A percentile compares a stretch with the other conserved stretches of the same genome.
Conservation (phyloP, 2,329 filamentous ascomycete genomes). For the Calonectria multiphialidica region DNA sequence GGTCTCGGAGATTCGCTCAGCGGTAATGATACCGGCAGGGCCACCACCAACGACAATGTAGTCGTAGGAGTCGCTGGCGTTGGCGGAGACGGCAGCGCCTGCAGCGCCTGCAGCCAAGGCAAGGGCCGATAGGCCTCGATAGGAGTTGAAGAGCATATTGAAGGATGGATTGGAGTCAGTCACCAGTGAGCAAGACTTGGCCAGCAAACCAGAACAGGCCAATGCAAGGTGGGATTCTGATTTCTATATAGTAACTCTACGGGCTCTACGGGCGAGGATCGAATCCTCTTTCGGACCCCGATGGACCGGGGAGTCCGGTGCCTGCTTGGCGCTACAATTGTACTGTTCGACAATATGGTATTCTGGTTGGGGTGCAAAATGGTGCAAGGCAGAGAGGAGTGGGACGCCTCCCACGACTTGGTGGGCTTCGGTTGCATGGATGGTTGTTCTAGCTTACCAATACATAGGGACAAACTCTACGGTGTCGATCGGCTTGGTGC, state of each 20-base stretch:
- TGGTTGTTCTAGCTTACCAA: slow-evolving; percentile 10
- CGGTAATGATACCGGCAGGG: slow-evolving; percentile 40
- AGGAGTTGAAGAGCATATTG: slow-evolving; percentile 15
- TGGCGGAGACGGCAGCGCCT: background rate
- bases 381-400: background rate
- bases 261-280: background rate
- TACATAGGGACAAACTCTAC: background rate
- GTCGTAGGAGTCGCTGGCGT: slow-evolving; percentile 29
- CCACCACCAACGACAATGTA: slow-evolving; percentile 43
- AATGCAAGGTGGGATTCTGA: background rate
- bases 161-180: background rate
- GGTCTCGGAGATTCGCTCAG: slow-evolving; percentile 65
- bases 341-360: background rate
- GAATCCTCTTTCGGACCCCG: background rate
- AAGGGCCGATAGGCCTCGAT: slow-evolving; percentile 18
- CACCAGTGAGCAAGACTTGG: background rate
- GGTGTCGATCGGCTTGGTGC: background rate
- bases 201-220: background rate
- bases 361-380: background rate
- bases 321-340: background rate
- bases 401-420: background rate
- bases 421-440: background rate
- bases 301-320: background rate
- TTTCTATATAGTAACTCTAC: background rate
- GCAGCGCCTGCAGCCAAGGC: background rate